Percentiles rank a stretch among this genome's conserved stretches.
Evolutionary conservation across 495 filamentous ascomycete genomes (phyloP).

Genomic region (Parachaetomium inaequale): DNA sequence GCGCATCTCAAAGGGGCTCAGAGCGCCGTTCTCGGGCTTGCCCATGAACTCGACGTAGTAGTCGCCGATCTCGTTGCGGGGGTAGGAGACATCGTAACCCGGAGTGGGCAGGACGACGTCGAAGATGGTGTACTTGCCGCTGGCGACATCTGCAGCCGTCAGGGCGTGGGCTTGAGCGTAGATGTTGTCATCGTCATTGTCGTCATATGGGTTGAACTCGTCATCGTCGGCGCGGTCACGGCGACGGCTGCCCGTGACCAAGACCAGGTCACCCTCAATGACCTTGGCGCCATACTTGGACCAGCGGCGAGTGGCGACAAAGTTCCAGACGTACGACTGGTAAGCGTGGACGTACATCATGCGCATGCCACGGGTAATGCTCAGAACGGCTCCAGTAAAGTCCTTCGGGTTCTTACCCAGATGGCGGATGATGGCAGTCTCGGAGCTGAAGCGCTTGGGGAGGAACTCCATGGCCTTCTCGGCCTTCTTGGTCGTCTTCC

Average conservation of each 20-base stretch:
- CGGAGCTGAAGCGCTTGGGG: conserved; percentile 79
- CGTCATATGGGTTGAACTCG: conserved; percentile 48
- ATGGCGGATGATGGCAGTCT: conserved; percentile 70
- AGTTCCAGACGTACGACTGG: conserved; percentile 92
- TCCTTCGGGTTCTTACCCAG: conserved; percentile 54
- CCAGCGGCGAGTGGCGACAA: conserved; percentile 74
- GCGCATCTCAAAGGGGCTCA: conserved; percentile 86
- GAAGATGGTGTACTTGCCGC: conserved; percentile 74
- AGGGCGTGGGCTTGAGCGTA: conserved; percentile 75
- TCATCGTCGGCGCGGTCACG: conserved; percentile 42
- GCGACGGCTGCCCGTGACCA: conserved; percentile 44
- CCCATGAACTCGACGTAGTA: conserved; percentile 84
- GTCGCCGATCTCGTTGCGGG: conserved; percentile 71
- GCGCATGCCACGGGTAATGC: conserved; percentile 71
- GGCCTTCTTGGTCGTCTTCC: conserved; percentile 54
- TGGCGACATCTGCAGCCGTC: conserved; percentile 70
- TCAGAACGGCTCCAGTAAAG: conserved; percentile 71
- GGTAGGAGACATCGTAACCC: conserved; percentile 86
- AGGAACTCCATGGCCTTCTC: conserved; percentile 59
- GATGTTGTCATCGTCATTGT: conserved; percentile 49
- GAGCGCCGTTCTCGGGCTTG: conserved; percentile 64
- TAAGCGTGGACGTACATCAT: conserved; percentile 97
- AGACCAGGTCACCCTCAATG: conserved; percentile 81
- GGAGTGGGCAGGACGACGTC: conserved; percentile 94
- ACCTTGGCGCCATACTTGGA: conserved; percentile 64